Evolutionary conservation across 129 eudicot genomes (phyloP), one percentile per base, ranked within the genome.

Genomic region (Artemisia tridentata): DNA sequence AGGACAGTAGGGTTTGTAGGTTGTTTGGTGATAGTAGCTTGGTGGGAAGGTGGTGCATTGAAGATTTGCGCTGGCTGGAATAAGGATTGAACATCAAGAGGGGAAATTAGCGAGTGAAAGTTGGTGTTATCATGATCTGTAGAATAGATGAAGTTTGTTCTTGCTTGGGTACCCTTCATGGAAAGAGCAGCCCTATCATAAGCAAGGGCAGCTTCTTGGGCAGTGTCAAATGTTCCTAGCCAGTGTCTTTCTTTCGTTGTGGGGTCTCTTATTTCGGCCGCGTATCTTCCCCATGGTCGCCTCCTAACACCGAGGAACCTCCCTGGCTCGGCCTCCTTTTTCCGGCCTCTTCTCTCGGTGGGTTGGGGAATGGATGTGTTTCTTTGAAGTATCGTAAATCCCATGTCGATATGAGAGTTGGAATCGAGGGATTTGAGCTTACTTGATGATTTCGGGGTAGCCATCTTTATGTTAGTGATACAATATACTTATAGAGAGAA

Each of bases 161-260:
- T 87, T 78, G 98, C 96, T 80, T 92, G 95, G 31, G 92, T 87
- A 54, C 98, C 98, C 68, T 89, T 92, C 88, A 92, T 86, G 34
- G 85, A 75, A 27, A 92, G 95, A 68, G 98, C 98, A 54, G 98
- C 98, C 57, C 96, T 85, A 59, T 92, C 98, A 79, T 92, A 92
- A 41, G 98, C 98, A 63, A 92, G 83, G 74, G 98, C 98, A 45
- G 98, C 98, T 81, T 92, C 98, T 80, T 92, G 96, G 71, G 98
- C 98, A 72, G 98, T 89, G 50, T 92, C 98, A 77, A 92, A 92
- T 15, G 98, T 92, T 15, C 98, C 98, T 20, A 92, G 88, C 98
- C 98, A 92, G 48, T 92, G 98, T 45, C 98, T 83, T 71, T 92
- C 98, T 78, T 92, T 92, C 67, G 98, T 92, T 65, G 95, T 86